Evolutionary conservation across 2,329 filamentous ascomycete genomes (phyloP).

Genomic region (Pseudocercospora macadamiae): DNA sequence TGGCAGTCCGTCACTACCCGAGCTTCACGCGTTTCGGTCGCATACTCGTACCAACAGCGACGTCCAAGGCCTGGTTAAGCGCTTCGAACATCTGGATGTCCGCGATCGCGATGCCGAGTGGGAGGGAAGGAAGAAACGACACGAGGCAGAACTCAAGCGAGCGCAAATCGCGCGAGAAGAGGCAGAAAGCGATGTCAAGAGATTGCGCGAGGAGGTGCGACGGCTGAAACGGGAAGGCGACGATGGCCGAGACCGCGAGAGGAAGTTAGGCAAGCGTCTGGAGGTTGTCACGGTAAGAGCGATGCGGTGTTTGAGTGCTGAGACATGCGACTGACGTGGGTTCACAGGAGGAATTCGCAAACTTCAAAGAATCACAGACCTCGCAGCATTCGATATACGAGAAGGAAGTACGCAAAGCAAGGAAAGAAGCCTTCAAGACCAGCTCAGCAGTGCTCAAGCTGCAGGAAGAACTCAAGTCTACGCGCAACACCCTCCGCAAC

Average conservation of each 20-base stretch:
- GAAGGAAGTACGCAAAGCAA: constrained; percentile 69
- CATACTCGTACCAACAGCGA: constrained; percentile 60
- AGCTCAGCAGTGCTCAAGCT: constrained; percentile 69
- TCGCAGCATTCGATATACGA: constrained; percentile 60
- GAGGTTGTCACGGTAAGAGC: constrained; percentile 69
- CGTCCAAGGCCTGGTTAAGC: constrained; percentile 65
- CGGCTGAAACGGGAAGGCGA: constrained; percentile 62
- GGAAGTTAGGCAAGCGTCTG: constrained; percentile 66
- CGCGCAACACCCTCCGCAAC: constrained; percentile 58
- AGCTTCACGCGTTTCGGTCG: constrained; percentile 32
- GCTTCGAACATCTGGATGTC: constrained; percentile 70
- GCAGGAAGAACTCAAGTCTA: constrained; percentile 72
- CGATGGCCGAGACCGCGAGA: constrained; percentile 67
- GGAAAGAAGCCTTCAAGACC: constrained; percentile 76
- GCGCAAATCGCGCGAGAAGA: constrained; percentile 60
- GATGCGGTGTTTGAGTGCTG: constrained; percentile 29
- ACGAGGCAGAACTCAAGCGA: constrained; percentile 48
- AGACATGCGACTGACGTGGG: constrained; percentile 21
- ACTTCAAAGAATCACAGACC: constrained; percentile 63
- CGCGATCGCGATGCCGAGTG: constrained; percentile 49
- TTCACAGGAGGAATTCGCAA: constrained; percentile 67
- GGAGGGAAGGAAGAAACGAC: constrained; percentile 45
- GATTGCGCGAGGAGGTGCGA: constrained; percentile 63
- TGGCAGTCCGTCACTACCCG: constrained; percentile 37
- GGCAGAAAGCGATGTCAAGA: constrained; percentile 69